Base-by-base conservation (phyloP, 1,284 basidiomycete species). In the Naganishia sp. region DNA sequence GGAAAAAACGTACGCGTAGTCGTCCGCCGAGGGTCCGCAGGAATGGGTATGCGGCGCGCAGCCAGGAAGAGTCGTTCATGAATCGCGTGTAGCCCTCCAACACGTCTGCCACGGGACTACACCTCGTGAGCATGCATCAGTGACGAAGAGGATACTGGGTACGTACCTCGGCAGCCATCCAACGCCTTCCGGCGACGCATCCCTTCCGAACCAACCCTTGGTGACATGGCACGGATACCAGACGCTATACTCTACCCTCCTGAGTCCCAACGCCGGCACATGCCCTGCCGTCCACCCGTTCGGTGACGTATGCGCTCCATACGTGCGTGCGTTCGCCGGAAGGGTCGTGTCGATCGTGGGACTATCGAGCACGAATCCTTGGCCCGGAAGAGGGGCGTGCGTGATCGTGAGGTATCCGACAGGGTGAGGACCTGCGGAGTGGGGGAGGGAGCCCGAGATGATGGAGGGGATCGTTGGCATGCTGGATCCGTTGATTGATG, bases 191-290 rank as follows among this genome's bases (percentile, higher is more conserved):
- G 71, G 70, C 0, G 55, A n/a, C 45, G 61, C 18, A 48, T 55
- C 39, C 54, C 64, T 46, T 52, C 60, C 59, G 63, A 70, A 61
- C 66, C 53, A 53, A 28, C 64, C 53, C 28, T 63, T 39, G 25
- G 16, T 36, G 50, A 53, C 66, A 4, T 63, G 50, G 33, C 70
- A 70, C 18, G 77, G 77, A 55, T 78, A 78, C 55, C 73, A 78
- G 6, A 78, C 64, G 1, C 72, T 69, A 68, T 75, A 78, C 10
- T 71, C 70, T 15, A 75, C 70, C 64, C 73, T 63, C 18, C 67
- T 45, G 3, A 75, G 48, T 10, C 71, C 67, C 11, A 77, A 64
- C 1, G 72, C 74, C 6, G 75, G 72, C 33, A 56, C 48, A 42
- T 61, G 57, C 13, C 57, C 48, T 33, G 25, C 23, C 50, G 49